Evolutionary conservation across 495 filamentous ascomycete genomes (phyloP).

Genomic region (Penicillium tannophilum): DNA sequence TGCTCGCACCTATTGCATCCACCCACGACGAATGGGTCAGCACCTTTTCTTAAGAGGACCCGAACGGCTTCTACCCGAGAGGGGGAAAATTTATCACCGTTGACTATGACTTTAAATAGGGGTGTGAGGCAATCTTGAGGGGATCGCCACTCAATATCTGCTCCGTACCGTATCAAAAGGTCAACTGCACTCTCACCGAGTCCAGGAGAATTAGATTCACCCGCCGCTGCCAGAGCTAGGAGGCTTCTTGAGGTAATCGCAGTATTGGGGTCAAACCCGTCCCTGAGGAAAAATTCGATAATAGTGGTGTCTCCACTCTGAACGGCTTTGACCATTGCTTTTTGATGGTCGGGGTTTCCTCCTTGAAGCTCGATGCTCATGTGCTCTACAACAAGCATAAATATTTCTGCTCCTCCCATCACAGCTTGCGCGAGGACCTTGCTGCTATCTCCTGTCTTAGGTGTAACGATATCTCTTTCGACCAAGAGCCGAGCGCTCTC

Average conservation of each 20-base stretch:
- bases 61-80: neutral
- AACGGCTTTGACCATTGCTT: neutral
- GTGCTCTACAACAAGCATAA: neutral
- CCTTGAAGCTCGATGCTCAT: neutral
- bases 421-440: neutral
- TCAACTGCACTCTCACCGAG: neutral
- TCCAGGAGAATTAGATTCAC: neutral
- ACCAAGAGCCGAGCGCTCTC: neutral
- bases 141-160: neutral
- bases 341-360: neutral
- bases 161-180: slow-evolving; percentile 5
- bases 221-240: neutral
- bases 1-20: neutral
- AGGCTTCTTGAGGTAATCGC: neutral
- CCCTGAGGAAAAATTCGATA: neutral
- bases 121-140: neutral
- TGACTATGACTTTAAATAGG: neutral
- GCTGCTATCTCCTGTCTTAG: neutral
- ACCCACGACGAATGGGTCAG: neutral
- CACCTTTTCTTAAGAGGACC: neutral
- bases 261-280: neutral
- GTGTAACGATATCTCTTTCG: neutral
- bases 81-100: neutral
- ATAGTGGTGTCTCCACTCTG: neutral
- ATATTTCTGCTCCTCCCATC: neutral